Base-by-base conservation (phyloP, 2,329 filamentous ascomycete species). In the Shiraia bambusicola region DNA sequence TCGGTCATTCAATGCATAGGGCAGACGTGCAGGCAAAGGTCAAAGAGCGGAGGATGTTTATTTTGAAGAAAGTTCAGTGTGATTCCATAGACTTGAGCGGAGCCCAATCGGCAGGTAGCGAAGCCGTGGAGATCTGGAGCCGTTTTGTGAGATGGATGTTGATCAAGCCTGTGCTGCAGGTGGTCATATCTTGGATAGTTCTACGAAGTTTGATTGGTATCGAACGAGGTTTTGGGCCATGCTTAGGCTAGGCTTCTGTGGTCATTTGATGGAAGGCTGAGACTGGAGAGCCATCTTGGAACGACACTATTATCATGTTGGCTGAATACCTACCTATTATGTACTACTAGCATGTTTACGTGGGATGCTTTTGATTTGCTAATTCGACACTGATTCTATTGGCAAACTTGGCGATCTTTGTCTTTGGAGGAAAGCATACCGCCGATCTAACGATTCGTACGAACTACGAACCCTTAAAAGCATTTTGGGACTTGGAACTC, bases 41-140 rank as follows among this genome's bases (percentile, higher is more conserved):
- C 13, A 22, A 22, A 22, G 19, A 22, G 19, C 19, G 19, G 19
- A 22, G 4, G 19, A 22, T 22, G 19, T 22, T n/a, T 22, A 22
- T 8, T 22, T 25, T 35, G 17, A n/a, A 16, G 14, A 31, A 22
- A 30, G 27, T n/a, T 32, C 16, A 14, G 25, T 29, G 19, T 17
- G 24, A 17, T 25, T 28, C 40, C 29, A 42, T 16, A 19, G 29
- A 5, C 8, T 26, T 14, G 17, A 13, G 16, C 14, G 11, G 12
- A 10, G 10, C 15, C 28, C 36, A 14, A 34, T 16, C 34, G 14
- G 28, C 30, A 45, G 42, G 37, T 40, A 45, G 16, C 32, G 24
- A 33, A 27, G 28, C 12, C 3, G 19, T 9, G 31, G 14, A 17
- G 19, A 14, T 17, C 11, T 15, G 27, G n/a, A 34, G 32, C 28